These are phyloP conservation scores for Encephalitozoon cuniculi DNA, from an alignment of 371 early-diverging fungal species.

Conservation along the genomic window DNA sequence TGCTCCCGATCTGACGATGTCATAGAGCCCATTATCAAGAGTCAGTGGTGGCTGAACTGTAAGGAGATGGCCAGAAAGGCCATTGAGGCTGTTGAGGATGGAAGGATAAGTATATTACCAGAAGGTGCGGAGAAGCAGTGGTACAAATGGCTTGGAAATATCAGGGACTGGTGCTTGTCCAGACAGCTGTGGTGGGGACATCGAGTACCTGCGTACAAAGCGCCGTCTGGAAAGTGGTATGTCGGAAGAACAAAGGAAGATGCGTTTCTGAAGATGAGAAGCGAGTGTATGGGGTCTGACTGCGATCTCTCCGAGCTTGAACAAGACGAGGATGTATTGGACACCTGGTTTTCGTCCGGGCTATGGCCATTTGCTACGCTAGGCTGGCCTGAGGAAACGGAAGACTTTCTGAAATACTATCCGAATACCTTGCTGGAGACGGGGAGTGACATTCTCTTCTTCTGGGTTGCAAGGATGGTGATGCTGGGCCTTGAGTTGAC, in stretches of 20 bases:
- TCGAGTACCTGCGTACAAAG: conserved; percentile 87
- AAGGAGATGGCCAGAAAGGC: conserved; percentile 71
- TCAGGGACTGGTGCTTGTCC: conserved; percentile 87
- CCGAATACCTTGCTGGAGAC: conserved; percentile 88
- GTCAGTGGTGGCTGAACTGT: conserved; percentile 97
- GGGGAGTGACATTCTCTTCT: conserved; percentile 97
- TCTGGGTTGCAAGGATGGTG: conserved; percentile 99
- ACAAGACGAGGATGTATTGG: conserved; percentile 91
- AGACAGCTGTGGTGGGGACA: conserved; percentile 99
- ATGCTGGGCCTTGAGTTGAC: conserved; percentile 91
- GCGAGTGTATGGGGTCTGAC: neutral
- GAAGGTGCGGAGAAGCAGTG: conserved; percentile 78
- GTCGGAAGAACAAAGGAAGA: conserved; percentile 72
- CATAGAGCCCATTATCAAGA: conserved; percentile 91
- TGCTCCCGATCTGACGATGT: conserved; percentile 82
- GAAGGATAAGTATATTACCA: conserved; percentile 77
- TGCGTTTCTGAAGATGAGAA: conserved; percentile 63
- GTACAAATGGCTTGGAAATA: conserved; percentile 89
- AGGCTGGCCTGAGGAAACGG: conserved; percentile 75
- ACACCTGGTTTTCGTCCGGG: conserved; percentile 98
- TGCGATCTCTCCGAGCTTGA: conserved; percentile 64
- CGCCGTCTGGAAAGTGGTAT: conserved; percentile 73
- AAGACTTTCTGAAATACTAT: conserved; percentile 67
- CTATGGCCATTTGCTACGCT: conserved; percentile 93
- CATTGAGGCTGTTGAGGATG: conserved; percentile 68